Evolutionary conservation across 768 basidiomycete genomes (phyloP).

Genomic region (Cubamyces lactineus): DNA sequence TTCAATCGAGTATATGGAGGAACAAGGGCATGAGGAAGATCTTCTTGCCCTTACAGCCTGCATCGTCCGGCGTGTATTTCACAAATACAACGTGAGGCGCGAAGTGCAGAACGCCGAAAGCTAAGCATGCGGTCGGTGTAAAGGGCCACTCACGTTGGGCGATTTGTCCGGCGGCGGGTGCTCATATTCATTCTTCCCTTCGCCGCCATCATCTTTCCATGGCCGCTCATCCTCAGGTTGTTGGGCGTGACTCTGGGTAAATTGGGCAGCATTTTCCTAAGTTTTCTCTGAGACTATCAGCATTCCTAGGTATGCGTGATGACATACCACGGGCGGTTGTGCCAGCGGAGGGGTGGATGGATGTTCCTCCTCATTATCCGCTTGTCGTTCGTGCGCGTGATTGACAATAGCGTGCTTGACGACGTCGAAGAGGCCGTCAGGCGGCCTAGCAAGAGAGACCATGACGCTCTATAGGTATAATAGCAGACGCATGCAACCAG

Average conservation of each 20-base stretch:
- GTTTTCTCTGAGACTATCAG: background rate
- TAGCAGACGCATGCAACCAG: background rate
- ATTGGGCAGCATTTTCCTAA: constrained; percentile 1
- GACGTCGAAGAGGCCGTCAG: constrained; percentile 24
- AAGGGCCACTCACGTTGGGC: background rate
- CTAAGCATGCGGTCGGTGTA: too few relatives aligned
- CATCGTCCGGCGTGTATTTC: too few relatives aligned
- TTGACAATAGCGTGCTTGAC: constrained; percentile 26
- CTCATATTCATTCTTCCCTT: background rate
- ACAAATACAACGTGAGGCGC: too few relatives aligned
- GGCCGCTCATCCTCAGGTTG: background rate
- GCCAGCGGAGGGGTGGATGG: constrained; percentile 26
- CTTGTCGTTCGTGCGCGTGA: background rate
- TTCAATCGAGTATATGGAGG: too few relatives aligned
- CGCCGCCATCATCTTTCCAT: constrained; percentile 3
- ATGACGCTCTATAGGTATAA: constrained; percentile 14
- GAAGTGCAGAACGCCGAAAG: too few relatives aligned
- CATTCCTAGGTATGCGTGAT: background rate
- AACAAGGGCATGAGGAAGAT: too few relatives aligned
- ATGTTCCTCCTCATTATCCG: constrained; percentile 24
- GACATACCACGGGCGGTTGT: constrained; percentile 17
- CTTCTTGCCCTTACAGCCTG: too few relatives aligned
- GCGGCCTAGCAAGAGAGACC: constrained; percentile 30
- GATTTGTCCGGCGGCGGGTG: background rate
- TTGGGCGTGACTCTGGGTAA: background rate